Conservation (phyloP, 2,329 filamentous ascomycete species). For the Diaporthe vaccinii region DNA sequence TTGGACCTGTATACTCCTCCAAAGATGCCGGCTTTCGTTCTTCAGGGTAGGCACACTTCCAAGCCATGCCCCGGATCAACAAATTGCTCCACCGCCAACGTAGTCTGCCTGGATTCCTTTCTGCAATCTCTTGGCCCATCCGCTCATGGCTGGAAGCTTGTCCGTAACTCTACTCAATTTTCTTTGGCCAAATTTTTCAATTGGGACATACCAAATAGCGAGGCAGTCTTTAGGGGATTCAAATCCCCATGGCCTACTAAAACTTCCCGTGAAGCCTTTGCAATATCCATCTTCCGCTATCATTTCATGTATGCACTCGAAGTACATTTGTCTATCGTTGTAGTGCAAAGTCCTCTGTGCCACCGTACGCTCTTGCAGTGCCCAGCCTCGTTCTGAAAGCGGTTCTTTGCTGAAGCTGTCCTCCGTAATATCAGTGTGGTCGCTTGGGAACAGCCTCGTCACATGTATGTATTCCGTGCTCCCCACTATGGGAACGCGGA, state of each 20-base stretch:
- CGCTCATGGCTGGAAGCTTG: background rate
- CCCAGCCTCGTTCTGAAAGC: background rate
- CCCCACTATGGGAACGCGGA: background rate
- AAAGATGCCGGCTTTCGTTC: background rate
- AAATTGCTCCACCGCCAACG: background rate
- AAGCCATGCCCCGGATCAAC: background rate
- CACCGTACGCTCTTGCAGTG: background rate
- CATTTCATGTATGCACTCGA: background rate
- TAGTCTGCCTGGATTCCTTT: background rate
- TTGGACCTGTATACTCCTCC: slow-evolving; percentile 2
- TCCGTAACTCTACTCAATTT: background rate
- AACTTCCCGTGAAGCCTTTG: too few relatives aligned
- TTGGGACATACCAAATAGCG: background rate
- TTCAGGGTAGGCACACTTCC: background rate
- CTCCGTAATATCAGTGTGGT: background rate
- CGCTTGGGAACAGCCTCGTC: background rate
- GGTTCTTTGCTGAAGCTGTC: background rate
- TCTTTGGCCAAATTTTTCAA: background rate
- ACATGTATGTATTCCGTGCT: background rate
- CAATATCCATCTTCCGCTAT: background rate
- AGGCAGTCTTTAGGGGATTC: background rate
- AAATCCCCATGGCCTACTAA: background rate
- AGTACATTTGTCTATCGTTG: background rate
- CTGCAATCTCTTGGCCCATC: background rate
- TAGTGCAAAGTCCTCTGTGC: background rate